Evolutionary conservation across 257 asterid genomes (phyloP).

Genomic region (Penstemon barbatus): DNA sequence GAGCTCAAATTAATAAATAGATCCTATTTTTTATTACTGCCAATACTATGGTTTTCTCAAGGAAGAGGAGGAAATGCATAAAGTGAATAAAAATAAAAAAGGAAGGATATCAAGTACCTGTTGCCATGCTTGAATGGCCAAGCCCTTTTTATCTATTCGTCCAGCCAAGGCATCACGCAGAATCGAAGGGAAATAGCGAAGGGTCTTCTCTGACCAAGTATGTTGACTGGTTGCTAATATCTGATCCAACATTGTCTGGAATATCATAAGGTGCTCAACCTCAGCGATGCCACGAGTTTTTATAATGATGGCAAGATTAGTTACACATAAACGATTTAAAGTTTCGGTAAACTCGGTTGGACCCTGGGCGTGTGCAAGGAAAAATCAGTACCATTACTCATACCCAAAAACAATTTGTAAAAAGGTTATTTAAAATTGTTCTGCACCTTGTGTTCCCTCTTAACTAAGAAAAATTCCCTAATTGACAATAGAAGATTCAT

Average conservation of each 20-base stretch:
- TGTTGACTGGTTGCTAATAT: constrained; percentile 91
- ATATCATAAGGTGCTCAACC: constrained; percentile 83
- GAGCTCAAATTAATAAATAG: too few species aligned
- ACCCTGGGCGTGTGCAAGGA: constrained; percentile 60
- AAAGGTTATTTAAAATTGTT: constrained; percentile 23
- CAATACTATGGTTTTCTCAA: too few species aligned
- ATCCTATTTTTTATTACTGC: too few species aligned
- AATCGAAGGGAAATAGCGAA: constrained; percentile 82
- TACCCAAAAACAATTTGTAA: constrained; percentile 30
- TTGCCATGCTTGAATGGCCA: constrained; percentile 94
- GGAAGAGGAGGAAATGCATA: not conserved
- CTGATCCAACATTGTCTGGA: constrained; percentile 94
- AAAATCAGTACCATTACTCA: constrained; percentile 28
- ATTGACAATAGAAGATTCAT: constrained; percentile 87
- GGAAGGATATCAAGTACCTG: constrained; percentile 50
- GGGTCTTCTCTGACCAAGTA: constrained; percentile 98
- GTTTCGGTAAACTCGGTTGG: constrained; percentile 98
- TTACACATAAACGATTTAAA: constrained; percentile 75
- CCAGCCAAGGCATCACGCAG: constrained; percentile 85
- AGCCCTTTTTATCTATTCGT: constrained; percentile 78
- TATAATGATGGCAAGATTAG: constrained; percentile 82
- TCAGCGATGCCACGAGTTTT: constrained; percentile 97
- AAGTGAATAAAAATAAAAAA: not conserved
- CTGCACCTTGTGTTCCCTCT: constrained; percentile 94
- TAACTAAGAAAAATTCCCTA: constrained; percentile 85